phyloP scores from a whole-genome alignment of 23 red algal genomes.

The Gracilaria domingensis region DNA sequence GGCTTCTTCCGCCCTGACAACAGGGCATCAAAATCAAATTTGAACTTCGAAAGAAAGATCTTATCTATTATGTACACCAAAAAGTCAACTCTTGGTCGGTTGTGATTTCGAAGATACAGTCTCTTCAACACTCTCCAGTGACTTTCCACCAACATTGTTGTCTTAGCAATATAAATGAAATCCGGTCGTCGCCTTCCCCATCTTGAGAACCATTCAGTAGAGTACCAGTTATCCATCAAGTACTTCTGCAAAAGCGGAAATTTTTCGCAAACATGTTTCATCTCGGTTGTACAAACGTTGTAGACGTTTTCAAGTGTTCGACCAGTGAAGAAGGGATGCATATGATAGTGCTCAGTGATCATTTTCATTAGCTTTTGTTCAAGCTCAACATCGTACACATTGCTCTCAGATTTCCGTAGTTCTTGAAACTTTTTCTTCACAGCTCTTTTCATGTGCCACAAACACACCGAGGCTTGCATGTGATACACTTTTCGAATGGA shows the following conservation, averaged over 20 bases:
- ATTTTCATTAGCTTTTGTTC: neutral
- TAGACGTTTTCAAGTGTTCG: no score
- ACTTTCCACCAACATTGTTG: neutral
- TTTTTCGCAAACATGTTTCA: no score
- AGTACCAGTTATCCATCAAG: no score
- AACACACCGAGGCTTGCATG: neutral
- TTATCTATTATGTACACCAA: neutral
- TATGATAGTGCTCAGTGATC: neutral
- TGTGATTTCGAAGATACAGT: neutral
- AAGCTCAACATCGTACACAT: no score
- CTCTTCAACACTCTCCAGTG: no score
- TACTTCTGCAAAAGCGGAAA: no score
- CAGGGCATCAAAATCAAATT: neutral
- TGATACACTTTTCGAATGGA: neutral
- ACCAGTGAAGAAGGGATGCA: no score
- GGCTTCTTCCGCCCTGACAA: constrained; percentile 1
- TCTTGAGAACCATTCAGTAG: neutral
- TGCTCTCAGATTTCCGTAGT: no score
- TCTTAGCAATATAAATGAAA: neutral
- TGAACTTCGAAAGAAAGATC: neutral
- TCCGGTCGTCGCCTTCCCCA: neutral
- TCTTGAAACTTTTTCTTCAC: neutral
- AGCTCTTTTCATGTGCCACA: no score
- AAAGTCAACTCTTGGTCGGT: neutral
- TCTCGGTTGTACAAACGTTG: no score